phyloP scores from a whole-genome alignment of 2,329 filamentous ascomycete genomes.

The Ceratocystis ficicola region DNA sequence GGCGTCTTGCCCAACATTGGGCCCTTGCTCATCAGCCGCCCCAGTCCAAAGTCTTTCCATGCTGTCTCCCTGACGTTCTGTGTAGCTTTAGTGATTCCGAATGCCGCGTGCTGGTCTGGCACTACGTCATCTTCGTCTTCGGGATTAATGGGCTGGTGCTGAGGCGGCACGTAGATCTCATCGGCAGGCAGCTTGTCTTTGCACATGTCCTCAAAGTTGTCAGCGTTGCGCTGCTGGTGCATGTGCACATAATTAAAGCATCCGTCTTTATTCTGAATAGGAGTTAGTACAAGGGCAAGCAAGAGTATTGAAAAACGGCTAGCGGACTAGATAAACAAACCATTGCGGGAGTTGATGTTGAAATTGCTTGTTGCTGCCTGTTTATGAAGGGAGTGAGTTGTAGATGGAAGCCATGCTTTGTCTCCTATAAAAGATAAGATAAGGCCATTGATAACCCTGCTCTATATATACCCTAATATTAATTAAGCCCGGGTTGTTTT shows the following conservation, averaged over 20 bases:
- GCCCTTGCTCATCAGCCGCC: conserved; percentile 54
- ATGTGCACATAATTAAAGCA: conserved; percentile 66
- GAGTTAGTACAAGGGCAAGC: not conserved
- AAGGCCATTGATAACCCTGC: not conserved
- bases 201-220: conserved; percentile 68
- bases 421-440: conserved; percentile 3
- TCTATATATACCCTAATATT: not conserved
- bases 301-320: not conserved
- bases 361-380: not conserved
- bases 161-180: conserved; percentile 68
- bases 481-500: not conserved
- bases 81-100: conserved; percentile 71
- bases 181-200: conserved; percentile 59
- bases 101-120: conserved; percentile 76
- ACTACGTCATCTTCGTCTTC: conserved; percentile 84
- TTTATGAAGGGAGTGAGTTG: not conserved
- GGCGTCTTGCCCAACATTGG: conserved; percentile 30
- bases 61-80: conserved; percentile 57
- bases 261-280: conserved; percentile 57
- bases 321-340: not conserved
- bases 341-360: not conserved
- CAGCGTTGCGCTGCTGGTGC: conserved; percentile 56
- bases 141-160: conserved; percentile 71
- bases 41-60: conserved; percentile 70
- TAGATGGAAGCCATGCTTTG: not conserved